A percentile compares a stretch with the other conserved stretches of the same genome.
These are phyloP conservation scores for Mycena pura DNA, from an alignment of 768 basidiomycete species.

Conservation along the genomic window DNA sequence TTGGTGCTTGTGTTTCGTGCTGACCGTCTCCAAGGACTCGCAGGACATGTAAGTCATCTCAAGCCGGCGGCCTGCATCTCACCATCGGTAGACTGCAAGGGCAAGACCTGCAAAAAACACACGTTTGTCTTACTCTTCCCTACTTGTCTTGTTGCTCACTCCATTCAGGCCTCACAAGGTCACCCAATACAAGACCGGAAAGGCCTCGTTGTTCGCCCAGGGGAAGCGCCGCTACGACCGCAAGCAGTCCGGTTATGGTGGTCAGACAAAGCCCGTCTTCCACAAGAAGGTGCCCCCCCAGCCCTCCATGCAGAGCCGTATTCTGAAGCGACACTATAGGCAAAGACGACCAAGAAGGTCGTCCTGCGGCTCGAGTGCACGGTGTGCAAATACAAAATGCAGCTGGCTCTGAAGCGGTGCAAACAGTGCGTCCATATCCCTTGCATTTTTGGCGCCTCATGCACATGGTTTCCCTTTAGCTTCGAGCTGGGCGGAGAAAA, in stretches of 20 bases:
- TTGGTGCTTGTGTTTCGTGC: background rate
- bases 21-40: conserved; percentile 69
- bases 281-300: conserved; percentile 89
- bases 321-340: conserved; percentile 50
- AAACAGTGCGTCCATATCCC: conserved; percentile 79
- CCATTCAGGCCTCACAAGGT: conserved; percentile 91
- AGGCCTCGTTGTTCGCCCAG: conserved; percentile 96
- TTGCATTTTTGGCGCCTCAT: background rate
- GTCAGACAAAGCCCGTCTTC: conserved; percentile 99
- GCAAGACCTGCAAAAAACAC: conserved; percentile 96
- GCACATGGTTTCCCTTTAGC: conserved; percentile 46
- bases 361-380: conserved; percentile 98
- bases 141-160: conserved; percentile 15
- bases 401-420: conserved; percentile 96
- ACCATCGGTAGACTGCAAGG: conserved; percentile 79
- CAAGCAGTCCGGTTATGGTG: conserved; percentile 98
- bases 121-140: conserved; percentile 64
- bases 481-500: conserved; percentile 99
- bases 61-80: background rate
- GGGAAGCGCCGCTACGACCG: conserved; percentile 99
- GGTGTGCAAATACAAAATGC: conserved; percentile 98
- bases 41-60: conserved; percentile 84
- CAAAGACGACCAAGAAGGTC: conserved; percentile 99
- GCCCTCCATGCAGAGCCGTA: background rate
- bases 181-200: conserved; percentile 99